Percentiles rank a stretch among this genome's conserved stretches.
Conservation (phyloP, 805 yeast genomes). For the Nakazawaea ernobii region DNA sequence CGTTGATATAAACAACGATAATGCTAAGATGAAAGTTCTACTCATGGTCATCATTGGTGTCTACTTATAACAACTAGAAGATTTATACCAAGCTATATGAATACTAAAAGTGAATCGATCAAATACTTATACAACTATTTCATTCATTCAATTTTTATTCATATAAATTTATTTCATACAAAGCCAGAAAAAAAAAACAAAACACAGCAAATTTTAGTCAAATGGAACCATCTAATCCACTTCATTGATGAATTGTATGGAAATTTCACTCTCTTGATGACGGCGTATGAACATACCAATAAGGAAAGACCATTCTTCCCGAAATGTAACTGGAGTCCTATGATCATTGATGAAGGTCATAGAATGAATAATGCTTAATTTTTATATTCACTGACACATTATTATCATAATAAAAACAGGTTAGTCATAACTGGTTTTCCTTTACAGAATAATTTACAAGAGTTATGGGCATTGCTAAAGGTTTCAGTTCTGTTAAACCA, state of each 20-base stretch:
- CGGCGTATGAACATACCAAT: constrained; percentile 79
- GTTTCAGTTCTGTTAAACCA: constrained; percentile 79
- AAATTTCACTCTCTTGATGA: constrained; percentile 68
- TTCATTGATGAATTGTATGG: constrained; percentile 67
- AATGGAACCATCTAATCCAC: constrained; percentile 63
- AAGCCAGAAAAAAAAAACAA: no score
- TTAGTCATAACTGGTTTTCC: constrained; percentile 87
- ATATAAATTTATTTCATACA: no score
- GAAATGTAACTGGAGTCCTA: constrained; percentile 73
- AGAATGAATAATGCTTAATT: constrained; percentile 79
- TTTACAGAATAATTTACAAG: constrained; percentile 77
- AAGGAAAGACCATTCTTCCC: constrained; percentile 67
- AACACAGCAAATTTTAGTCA: no score
- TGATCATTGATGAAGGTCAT: constrained; percentile 91
- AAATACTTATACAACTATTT: no score
- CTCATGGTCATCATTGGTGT: no score
- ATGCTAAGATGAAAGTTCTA: no score
- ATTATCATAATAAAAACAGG: constrained; percentile 70
- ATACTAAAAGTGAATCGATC: no score
- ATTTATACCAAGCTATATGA: no score
- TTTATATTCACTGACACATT: constrained; percentile 62
- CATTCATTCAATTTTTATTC: no score
- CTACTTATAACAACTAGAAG: no score
- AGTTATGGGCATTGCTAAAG: constrained; percentile 79
- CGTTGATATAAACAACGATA: background rate